Evolutionary conservation across 305 asterid genomes (phyloP).

Genomic region (Lippia alba): DNA sequence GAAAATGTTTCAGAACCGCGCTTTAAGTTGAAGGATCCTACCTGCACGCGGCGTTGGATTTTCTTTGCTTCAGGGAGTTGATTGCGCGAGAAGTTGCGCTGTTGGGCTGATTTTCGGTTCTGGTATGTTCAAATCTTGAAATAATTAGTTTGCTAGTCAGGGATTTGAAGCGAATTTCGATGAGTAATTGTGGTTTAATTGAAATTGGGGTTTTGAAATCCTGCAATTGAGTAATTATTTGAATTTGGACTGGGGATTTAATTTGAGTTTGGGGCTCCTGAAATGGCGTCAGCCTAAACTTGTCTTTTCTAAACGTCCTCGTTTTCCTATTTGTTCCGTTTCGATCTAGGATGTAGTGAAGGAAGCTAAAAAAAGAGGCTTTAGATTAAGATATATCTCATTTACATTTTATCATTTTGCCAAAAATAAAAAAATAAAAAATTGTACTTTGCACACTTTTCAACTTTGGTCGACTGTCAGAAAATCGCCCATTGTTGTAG

Average conservation of each 20-base stretch:
- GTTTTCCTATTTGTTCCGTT: background rate
- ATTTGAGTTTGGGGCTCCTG: background rate
- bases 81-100: constrained; percentile 21
- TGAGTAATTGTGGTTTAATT: background rate
- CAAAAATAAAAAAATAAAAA: too few relatives aligned
- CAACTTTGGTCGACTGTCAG: background rate
- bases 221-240: constrained; percentile 2
- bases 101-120: constrained; percentile 12
- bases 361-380: background rate
- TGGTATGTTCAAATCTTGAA: constrained; percentile 34
- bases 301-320: background rate
- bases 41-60: constrained; percentile 31
- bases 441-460: background rate
- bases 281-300: constrained; percentile 7
- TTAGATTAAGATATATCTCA: background rate
- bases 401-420: background rate
- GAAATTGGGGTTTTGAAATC: constrained; percentile 7
- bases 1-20: constrained; percentile 14
- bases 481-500: background rate
- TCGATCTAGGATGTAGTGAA: constrained; percentile 22
- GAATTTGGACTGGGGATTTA: constrained; percentile 1
- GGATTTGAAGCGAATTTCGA: constrained; percentile 16
- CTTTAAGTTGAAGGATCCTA: constrained; percentile 28
- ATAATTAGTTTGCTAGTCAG: constrained; percentile 11
- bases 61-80: constrained; percentile 34